Evolutionary conservation across 2,329 filamentous ascomycete genomes (phyloP).

Genomic region (Scorias spongiosa): DNA sequence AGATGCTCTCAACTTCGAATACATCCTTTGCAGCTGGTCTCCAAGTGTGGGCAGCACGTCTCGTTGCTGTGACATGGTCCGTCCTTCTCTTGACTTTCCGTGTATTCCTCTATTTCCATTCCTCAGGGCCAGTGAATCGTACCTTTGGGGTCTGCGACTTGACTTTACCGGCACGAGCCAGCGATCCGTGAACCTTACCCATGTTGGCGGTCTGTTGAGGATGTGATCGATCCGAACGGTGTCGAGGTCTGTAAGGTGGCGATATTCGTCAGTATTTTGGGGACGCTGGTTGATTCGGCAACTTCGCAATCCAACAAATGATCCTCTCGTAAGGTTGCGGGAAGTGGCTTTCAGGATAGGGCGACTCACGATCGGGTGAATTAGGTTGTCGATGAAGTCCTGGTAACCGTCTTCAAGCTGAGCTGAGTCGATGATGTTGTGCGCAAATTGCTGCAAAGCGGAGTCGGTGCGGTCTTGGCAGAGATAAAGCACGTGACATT

Average conservation of each 20-base stretch:
- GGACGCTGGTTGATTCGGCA: not conserved
- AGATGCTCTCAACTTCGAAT: conserved; percentile 12
- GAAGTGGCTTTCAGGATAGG: no score
- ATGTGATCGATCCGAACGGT: conserved; percentile 1
- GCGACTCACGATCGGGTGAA: no score
- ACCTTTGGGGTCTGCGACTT: conserved; percentile 92
- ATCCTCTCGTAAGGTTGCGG: no score
- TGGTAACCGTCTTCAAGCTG: no score
- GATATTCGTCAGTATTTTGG: not conserved
- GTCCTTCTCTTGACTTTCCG: no score
- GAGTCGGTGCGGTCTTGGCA: not conserved
- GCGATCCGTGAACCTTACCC: conserved; percentile 89
- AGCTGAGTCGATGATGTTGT: not conserved
- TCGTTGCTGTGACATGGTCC: not conserved
- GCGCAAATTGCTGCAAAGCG: not conserved
- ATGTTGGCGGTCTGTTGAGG: conserved; percentile 42
- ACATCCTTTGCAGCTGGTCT: not conserved
- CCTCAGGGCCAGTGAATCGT: conserved; percentile 24
- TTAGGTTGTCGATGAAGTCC: no score
- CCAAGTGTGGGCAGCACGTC: not conserved
- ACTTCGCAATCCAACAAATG: not conserved
- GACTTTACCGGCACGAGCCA: conserved; percentile 94
- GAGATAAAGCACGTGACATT: not conserved
- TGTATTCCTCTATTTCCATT: not conserved
- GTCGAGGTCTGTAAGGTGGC: conserved; percentile 1